Evolutionary conservation across 192 early-diverging fungal species (phyloP).

Genomic region (Linnemannia exigua): DNA sequence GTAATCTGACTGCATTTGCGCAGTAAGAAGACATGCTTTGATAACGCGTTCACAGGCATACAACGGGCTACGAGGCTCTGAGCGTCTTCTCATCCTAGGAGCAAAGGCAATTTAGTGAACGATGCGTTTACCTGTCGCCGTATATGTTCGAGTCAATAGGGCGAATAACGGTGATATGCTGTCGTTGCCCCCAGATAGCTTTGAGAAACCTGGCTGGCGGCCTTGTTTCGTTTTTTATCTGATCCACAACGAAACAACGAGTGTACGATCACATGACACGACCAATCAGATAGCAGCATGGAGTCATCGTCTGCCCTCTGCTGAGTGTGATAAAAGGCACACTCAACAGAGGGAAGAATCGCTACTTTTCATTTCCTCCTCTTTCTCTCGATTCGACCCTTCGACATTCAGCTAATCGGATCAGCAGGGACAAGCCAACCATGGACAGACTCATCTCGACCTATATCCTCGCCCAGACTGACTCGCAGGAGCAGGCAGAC

Average conservation of each 20-base stretch:
- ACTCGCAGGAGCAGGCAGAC: slow-evolving; percentile 56
- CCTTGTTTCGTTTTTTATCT: neutral
- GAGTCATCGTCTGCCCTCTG: neutral
- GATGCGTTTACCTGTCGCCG: no score
- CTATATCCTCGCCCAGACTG: slow-evolving; percentile 56
- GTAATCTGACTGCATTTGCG: neutral
- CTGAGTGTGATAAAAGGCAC: neutral
- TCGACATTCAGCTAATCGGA: neutral
- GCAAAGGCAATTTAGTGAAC: no score
- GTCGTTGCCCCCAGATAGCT: neutral
- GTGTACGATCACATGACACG: neutral
- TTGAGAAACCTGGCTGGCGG: neutral
- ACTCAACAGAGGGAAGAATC: neutral
- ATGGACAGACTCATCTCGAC: slow-evolving; percentile 59
- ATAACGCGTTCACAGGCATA: neutral
- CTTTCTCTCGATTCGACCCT: neutral
- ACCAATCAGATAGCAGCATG: neutral
- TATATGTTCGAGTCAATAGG: no score
- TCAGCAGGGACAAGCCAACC: slow-evolving; percentile 9
- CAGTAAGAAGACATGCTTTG: neutral
- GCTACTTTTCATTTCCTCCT: neutral
- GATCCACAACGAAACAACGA: neutral
- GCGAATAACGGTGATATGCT: no score
- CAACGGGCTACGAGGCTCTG: neutral
- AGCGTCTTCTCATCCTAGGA: no score